These are phyloP conservation scores for Chlorella variabilis DNA, from an alignment of 163 green algal genomes.

Conservation along the genomic window DNA sequence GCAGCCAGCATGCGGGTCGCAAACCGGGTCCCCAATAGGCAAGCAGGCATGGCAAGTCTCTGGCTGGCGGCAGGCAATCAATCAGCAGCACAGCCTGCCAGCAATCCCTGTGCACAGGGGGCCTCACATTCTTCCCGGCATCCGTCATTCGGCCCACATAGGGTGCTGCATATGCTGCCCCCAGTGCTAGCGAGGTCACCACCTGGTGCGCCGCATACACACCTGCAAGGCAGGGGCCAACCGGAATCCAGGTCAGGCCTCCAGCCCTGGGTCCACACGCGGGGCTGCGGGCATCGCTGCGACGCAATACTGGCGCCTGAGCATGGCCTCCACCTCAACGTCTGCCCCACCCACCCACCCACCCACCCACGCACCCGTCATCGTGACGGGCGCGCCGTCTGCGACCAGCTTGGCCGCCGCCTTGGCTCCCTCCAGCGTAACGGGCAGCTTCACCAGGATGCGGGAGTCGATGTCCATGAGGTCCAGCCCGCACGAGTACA, in stretches of 20 bases:
- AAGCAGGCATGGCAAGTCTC: neutral
- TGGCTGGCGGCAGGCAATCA: neutral
- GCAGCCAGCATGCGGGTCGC: too few relatives aligned
- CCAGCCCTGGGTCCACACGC: too few relatives aligned
- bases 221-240: conserved; percentile 46
- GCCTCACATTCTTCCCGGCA: conserved; percentile 50
- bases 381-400: conserved; percentile 72
- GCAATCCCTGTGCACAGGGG: too few relatives aligned
- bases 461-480: conserved; percentile 70
- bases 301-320: too few relatives aligned
- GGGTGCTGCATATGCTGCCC: conserved; percentile 83
- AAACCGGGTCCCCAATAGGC: too few relatives aligned
- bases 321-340: too few relatives aligned
- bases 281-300: too few relatives aligned
- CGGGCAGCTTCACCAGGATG: conserved; percentile 81
- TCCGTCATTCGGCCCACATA: conserved; percentile 90
- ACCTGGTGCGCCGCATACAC: conserved; percentile 76
- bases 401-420: conserved; percentile 67
- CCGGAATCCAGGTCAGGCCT: too few relatives aligned
- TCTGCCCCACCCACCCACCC: neutral
- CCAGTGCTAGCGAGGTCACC: conserved; percentile 66
- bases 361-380: conserved; percentile 78
- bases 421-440: conserved; percentile 68
- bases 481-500: conserved; percentile 65
- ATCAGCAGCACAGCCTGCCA: neutral